Evolutionary conservation across 306 rosid genomes (phyloP).

Genomic region (Prunus campanulata): DNA sequence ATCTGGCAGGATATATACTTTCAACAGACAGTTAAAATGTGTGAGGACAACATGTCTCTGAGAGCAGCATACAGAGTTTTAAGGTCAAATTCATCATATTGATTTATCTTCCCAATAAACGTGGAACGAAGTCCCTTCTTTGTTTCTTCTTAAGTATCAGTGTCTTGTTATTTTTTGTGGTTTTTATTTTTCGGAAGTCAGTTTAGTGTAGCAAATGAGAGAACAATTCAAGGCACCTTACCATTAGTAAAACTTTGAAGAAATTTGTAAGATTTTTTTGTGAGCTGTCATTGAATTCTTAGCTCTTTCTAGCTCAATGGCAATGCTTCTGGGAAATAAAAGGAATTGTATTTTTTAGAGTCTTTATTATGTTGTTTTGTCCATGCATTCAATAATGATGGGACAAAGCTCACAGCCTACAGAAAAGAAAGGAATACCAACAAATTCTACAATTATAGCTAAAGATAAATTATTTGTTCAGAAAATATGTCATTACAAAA

Average conservation of each 20-base stretch:
- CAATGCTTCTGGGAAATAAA: neutral
- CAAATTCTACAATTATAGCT: neutral
- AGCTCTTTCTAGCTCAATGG: neutral
- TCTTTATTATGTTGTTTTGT: neutral
- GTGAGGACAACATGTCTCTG: slow-evolving; percentile 28
- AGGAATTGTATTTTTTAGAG: neutral
- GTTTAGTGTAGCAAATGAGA: neutral
- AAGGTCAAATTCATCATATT: neutral
- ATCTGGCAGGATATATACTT: slow-evolving; percentile 51
- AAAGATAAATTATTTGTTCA: too few species aligned
- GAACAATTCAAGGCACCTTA: neutral
- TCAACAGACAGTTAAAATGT: slow-evolving; percentile 52
- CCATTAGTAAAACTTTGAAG: neutral
- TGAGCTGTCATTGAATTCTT: neutral
- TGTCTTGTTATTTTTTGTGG: neutral
- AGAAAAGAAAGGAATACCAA: neutral
- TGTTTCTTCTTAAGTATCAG: neutral
- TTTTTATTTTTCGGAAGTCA: neutral
- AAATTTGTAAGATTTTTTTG: neutral
- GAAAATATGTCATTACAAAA: neutral
- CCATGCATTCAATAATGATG: neutral
- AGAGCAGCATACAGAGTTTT: slow-evolving; percentile 11
- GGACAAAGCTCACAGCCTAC: neutral
- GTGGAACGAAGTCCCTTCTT: neutral
- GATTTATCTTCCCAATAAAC: neutral